phyloP scores from a whole-genome alignment of 331 rosid genomes.

The Spiraea crenata region DNA sequence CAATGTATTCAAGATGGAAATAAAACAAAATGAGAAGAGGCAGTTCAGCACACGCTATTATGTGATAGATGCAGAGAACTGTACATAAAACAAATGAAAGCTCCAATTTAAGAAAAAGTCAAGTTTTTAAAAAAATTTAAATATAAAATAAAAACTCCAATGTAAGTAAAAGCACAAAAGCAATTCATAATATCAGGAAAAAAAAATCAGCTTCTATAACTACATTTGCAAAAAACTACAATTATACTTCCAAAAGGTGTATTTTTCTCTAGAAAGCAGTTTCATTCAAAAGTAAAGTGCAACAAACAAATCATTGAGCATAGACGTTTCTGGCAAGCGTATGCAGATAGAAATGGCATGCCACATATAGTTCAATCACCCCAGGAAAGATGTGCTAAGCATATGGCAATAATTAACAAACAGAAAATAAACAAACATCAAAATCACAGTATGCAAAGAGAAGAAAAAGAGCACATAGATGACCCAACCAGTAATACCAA shows the following conservation, averaged over 20 bases:
- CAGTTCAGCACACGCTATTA: neutral
- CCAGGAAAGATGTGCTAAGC: constrained; percentile 3
- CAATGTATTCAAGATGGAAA: neutral
- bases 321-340: neutral
- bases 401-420: neutral
- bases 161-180: neutral
- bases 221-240: too few relatives aligned
- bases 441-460: neutral
- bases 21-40: neutral
- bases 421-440: neutral
- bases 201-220: too few relatives aligned
- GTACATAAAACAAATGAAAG: neutral
- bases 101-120: neutral
- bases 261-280: constrained; percentile 14
- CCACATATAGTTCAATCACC: neutral
- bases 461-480: neutral
- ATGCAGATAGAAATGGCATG: neutral
- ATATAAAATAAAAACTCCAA: neutral
- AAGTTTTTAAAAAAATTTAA: neutral
- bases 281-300: constrained; percentile 11
- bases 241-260: constrained; percentile 9
- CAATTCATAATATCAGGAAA: too few relatives aligned
- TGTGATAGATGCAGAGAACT: neutral
- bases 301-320: neutral
- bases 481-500: neutral